Evolutionary conservation across 768 basidiomycete species (phyloP).

Genomic region (Amanita pseudoporphyria): DNA sequence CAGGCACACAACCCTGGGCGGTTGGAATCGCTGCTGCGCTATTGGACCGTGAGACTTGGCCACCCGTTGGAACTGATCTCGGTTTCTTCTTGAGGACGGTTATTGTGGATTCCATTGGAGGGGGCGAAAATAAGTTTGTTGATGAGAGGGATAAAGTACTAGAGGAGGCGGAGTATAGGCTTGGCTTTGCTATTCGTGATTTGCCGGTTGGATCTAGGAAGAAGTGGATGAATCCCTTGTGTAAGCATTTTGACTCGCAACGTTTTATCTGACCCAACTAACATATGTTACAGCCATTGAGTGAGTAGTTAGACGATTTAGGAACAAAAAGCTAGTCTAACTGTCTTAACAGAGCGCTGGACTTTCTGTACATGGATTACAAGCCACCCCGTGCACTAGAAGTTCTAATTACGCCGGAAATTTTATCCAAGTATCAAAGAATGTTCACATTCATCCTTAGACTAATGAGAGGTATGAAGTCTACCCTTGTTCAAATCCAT

Average conservation of each 20-base stretch:
- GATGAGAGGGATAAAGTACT: slow-evolving; percentile 22
- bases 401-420: slow-evolving; percentile 57
- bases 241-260: slow-evolving; percentile 35
- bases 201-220: slow-evolving; percentile 51
- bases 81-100: slow-evolving; percentile 79
- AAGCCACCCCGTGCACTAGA: slow-evolving; percentile 76
- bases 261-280: slow-evolving; percentile 18
- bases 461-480: slow-evolving; percentile 56
- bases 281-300: slow-evolving; percentile 30
- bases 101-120: slow-evolving; percentile 70
- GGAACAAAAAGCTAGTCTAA: slow-evolving; percentile 6
- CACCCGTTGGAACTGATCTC: slow-evolving; percentile 77
- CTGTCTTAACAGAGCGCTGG: slow-evolving; percentile 51
- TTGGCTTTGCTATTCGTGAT: slow-evolving; percentile 82
- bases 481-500: not conserved
- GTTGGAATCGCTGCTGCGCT: slow-evolving; percentile 68
- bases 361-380: slow-evolving; percentile 87
- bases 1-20: slow-evolving; percentile 36
- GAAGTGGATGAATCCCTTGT: slow-evolving; percentile 74
- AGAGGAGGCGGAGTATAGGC: slow-evolving; percentile 61
- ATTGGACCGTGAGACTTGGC: slow-evolving; percentile 74
- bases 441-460: slow-evolving; percentile 75
- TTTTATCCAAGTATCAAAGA: slow-evolving; percentile 80
- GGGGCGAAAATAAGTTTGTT: slow-evolving; percentile 14
- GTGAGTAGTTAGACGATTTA: slow-evolving; percentile 12